Evolutionary conservation across 441 rosid genomes (phyloP).

Genomic region (Iberis amara): DNA sequence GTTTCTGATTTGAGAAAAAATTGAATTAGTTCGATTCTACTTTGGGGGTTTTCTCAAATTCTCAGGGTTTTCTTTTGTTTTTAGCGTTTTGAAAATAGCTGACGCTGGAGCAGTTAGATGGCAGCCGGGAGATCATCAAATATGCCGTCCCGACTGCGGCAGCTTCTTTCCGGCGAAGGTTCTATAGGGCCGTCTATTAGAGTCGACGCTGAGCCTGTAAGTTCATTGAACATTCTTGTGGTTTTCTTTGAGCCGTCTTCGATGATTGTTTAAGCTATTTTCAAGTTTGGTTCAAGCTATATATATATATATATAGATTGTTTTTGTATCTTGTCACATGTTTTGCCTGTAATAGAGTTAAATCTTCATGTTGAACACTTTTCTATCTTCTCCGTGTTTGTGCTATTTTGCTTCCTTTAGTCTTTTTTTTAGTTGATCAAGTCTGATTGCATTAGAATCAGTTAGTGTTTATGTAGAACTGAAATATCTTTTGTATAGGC

Average conservation of each 20-base stretch:
- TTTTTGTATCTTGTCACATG: too few species aligned
- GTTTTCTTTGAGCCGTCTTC: background rate
- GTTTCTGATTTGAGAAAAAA: background rate
- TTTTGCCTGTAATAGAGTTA: too few species aligned
- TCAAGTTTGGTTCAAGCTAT: too few species aligned
- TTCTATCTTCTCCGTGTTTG: too few species aligned
- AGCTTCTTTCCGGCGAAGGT: constrained; percentile 84
- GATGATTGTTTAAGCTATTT: too few species aligned
- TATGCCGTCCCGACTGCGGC: constrained; percentile 90
- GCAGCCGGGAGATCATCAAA: constrained; percentile 79
- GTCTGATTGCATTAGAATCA: too few species aligned
- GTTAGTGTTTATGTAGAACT: too few species aligned
- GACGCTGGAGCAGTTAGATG: constrained; percentile 41
- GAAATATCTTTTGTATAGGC: too few species aligned
- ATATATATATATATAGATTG: too few species aligned
- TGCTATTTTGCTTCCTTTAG: too few species aligned
- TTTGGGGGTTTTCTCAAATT: background rate
- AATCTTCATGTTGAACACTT: too few species aligned
- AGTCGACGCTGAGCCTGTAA: constrained; percentile 85
- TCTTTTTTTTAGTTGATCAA: too few species aligned
- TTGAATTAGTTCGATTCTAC: constrained; percentile 7
- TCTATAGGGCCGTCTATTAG: constrained; percentile 69
- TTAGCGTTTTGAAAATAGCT: constrained; percentile 19
- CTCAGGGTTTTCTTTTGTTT: background rate
- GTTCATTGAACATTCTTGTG: constrained; percentile 24